A percentile compares a stretch with the other conserved stretches of the same genome.
Conservation (phyloP, 345 rosid genomes). For the Rhodomyrtus tomentosa region DNA sequence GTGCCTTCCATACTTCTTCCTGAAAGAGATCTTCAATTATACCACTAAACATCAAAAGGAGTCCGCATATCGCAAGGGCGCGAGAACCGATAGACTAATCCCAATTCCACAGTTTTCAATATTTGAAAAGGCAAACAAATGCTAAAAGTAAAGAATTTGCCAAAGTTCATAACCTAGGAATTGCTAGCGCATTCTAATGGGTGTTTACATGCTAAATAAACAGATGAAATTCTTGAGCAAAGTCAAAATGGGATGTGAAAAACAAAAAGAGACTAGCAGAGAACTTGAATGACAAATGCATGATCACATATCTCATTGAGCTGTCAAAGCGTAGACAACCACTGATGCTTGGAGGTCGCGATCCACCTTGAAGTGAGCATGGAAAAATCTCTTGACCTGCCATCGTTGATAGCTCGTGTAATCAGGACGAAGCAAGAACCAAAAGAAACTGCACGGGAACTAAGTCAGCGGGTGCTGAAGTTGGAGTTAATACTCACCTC, state of each 20-base stretch:
- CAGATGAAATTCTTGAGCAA: background rate
- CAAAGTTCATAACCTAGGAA: background rate
- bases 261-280: background rate
- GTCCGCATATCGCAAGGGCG: background rate
- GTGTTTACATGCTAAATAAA: background rate
- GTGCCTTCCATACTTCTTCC: background rate
- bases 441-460: background rate
- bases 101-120: background rate
- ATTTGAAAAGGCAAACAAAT: background rate
- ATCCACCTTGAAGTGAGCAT: slow-evolving; percentile 88
- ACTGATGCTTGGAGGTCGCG: slow-evolving; percentile 81
- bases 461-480: background rate
- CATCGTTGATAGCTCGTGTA: background rate
- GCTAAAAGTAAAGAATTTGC: background rate
- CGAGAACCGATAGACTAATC: background rate
- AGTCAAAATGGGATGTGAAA: background rate
- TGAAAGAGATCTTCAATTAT: background rate
- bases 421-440: background rate
- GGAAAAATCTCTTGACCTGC: slow-evolving; percentile 72
- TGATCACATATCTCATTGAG: background rate
- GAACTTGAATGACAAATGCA: background rate
- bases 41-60: background rate
- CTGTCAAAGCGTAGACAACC: slow-evolving; percentile 33
- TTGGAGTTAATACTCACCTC: slow-evolving; percentile 27
- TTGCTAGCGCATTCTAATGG: background rate